phyloP scores from a whole-genome alignment of 2,329 filamentous ascomycete genomes.

The Cladophialophora carrionii region DNA sequence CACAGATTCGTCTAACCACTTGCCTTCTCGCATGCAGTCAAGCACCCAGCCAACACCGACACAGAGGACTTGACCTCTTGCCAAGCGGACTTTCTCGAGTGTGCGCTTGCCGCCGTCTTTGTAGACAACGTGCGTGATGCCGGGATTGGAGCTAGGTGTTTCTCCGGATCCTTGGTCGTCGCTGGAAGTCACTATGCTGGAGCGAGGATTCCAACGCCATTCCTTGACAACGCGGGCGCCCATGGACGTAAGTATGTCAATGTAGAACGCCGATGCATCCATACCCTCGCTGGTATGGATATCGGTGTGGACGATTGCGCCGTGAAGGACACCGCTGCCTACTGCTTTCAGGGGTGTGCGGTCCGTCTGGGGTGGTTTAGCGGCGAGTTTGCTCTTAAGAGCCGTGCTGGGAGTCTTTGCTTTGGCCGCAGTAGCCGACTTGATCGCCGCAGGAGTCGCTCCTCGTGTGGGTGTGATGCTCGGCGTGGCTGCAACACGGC shows the following conservation, averaged over 20 bases:
- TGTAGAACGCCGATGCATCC: constrained; percentile 79
- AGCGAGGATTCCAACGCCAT: constrained; percentile 74
- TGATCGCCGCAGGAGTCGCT: constrained; percentile 10
- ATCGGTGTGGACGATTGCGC: constrained; percentile 79
- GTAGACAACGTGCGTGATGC: constrained; percentile 86
- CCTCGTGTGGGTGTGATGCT: constrained; percentile 19
- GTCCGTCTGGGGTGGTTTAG: constrained; percentile 17
- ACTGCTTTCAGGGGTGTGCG: constrained; percentile 35
- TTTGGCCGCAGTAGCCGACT: constrained; percentile 20
- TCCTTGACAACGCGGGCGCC: constrained; percentile 76
- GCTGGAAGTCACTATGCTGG: constrained; percentile 42
- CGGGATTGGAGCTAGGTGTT: constrained; percentile 57
- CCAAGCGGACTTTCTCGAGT: constrained; percentile 75
- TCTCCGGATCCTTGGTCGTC: constrained; percentile 41
- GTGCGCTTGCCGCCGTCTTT: constrained; percentile 83
- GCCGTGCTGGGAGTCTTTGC: constrained; percentile 13
- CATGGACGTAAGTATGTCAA: constrained; percentile 77
- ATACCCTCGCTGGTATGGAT: constrained; percentile 80
- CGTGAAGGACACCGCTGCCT: constrained; percentile 58
- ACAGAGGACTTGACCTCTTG: constrained; percentile 75
- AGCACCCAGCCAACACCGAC: constrained; percentile 88
- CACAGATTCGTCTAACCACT: constrained; percentile 73
- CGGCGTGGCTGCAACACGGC: constrained; percentile 11
- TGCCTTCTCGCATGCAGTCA: constrained; percentile 76
- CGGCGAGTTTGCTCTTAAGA: constrained; percentile 26